phyloP scores from a whole-genome alignment of 495 filamentous ascomycete species.

The Talaromyces nanjingensis region DNA sequence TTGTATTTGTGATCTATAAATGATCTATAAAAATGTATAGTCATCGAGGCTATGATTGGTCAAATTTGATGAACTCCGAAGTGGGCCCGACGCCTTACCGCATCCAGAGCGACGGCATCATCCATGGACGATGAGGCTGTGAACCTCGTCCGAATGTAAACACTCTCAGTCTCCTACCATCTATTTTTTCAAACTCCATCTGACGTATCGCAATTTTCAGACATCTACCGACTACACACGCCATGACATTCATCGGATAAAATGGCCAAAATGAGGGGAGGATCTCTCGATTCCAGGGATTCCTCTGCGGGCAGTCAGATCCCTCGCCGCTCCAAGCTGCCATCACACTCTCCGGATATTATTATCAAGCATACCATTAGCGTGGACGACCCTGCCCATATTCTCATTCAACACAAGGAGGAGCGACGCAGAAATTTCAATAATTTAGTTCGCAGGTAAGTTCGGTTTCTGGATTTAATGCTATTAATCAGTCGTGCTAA shows the following conservation, averaged over 20 bases:
- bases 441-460: slow-evolving; percentile 44
- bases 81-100: not conserved
- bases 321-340: slow-evolving; percentile 36
- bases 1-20: too few species aligned
- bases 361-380: slow-evolving; percentile 43
- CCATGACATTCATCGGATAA: slow-evolving; percentile 9
- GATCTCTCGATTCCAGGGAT: slow-evolving; percentile 32
- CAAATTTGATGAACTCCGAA: not conserved
- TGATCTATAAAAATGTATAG: too few species aligned
- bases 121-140: not conserved
- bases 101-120: not conserved
- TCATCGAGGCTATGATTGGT: not conserved
- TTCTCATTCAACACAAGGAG: slow-evolving; percentile 41
- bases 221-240: not conserved
- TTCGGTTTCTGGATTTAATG: slow-evolving; percentile 7
- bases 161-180: not conserved
- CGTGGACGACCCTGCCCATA: slow-evolving; percentile 36
- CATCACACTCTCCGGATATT: slow-evolving; percentile 41
- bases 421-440: slow-evolving; percentile 47
- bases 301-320: slow-evolving; percentile 23
- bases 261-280: slow-evolving; percentile 44
- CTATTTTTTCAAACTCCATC: not conserved
- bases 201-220: not conserved
- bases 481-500: not conserved
- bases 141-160: not conserved